Conservation (phyloP, 352 stramenopile species). For the Globisporangium megalacanthum region DNA sequence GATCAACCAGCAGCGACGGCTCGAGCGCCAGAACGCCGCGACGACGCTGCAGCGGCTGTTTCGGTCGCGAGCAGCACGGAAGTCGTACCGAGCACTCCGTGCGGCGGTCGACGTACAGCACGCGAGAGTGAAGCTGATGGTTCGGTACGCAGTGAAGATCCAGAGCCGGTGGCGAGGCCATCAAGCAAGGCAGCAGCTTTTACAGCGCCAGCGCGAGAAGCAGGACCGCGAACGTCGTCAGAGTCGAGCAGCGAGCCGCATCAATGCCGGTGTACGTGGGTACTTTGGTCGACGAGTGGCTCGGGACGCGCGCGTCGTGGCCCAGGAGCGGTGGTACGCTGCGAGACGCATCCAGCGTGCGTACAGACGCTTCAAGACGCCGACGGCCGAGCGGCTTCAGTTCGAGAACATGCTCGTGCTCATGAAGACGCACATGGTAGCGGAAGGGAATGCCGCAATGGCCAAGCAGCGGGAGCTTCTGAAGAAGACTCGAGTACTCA, state of each 20-base stretch:
- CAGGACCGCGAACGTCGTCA: conserved; percentile 23
- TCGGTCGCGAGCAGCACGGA: conserved; percentile 44
- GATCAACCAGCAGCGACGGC: conserved; percentile 48
- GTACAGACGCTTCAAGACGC: conserved; percentile 41
- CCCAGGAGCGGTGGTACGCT: conserved; percentile 30
- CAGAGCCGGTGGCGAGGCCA: conserved; percentile 68
- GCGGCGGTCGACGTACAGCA: conserved; percentile 40
- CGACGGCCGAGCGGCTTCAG: conserved; percentile 31
- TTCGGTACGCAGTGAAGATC: conserved; percentile 41
- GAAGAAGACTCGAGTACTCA: conserved; percentile 34
- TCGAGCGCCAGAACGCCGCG: conserved; percentile 47
- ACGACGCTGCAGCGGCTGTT: conserved; percentile 54
- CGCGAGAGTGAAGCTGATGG: conserved; percentile 24
- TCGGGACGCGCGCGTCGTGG: conserved; percentile 25
- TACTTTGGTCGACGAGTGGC: conserved; percentile 53
- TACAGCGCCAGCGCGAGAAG: conserved; percentile 24
- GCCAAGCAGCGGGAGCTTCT: conserved; percentile 44
- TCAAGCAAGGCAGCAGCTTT: conserved; percentile 28
- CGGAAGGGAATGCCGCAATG: conserved; percentile 37
- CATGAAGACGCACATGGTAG: conserved; percentile 40
- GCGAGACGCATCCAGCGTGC: conserved; percentile 46
- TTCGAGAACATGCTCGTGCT: conserved; percentile 44
- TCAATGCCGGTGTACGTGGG: conserved; percentile 56
- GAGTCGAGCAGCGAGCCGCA: conserved; percentile 44
- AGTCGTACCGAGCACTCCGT: conserved; percentile 41